These are phyloP conservation scores for Auriscalpium microsporum DNA, from an alignment of 768 basidiomycete species.

Conservation along the genomic window DNA sequence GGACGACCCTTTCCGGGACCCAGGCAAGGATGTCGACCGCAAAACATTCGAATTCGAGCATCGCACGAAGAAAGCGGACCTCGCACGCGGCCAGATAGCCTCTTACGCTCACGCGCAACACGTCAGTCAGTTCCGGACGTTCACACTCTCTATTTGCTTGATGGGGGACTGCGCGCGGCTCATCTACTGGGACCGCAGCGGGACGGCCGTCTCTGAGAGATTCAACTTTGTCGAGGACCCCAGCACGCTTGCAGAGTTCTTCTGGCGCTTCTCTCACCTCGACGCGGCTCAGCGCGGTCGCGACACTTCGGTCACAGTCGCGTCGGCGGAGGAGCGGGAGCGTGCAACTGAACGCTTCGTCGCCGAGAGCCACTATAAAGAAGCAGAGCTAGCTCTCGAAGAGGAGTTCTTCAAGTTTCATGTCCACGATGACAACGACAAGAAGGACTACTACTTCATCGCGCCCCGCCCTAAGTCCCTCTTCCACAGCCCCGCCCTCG, in stretches of 20 bases:
- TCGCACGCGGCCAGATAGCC: not conserved
- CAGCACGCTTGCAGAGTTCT: not conserved
- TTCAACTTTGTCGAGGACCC: not conserved
- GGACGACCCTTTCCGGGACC: not conserved
- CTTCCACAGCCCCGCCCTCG: not conserved
- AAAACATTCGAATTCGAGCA: not conserved
- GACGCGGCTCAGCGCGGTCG: not conserved
- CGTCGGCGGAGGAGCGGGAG: not conserved
- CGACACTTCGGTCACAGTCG: not conserved
- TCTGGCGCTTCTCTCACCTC: not conserved
- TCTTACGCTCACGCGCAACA: not conserved
- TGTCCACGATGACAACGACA: not conserved
- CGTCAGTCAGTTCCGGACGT: not conserved
- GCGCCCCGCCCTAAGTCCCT: not conserved
- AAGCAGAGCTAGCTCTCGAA: not conserved
- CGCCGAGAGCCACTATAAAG: not conserved
- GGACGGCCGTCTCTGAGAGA: not conserved
- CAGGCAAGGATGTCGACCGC: not conserved
- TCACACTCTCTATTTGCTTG: not conserved
- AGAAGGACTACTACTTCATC: not conserved
- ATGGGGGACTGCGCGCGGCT: not conserved
- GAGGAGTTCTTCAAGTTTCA: not conserved
- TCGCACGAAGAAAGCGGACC: not conserved
- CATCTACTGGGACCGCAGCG: not conserved
- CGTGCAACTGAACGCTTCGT: not conserved